These are phyloP conservation scores for Pseudocercospora pini-densiflorae DNA, from an alignment of 2,329 filamentous ascomycete species.

Conservation along the genomic window DNA sequence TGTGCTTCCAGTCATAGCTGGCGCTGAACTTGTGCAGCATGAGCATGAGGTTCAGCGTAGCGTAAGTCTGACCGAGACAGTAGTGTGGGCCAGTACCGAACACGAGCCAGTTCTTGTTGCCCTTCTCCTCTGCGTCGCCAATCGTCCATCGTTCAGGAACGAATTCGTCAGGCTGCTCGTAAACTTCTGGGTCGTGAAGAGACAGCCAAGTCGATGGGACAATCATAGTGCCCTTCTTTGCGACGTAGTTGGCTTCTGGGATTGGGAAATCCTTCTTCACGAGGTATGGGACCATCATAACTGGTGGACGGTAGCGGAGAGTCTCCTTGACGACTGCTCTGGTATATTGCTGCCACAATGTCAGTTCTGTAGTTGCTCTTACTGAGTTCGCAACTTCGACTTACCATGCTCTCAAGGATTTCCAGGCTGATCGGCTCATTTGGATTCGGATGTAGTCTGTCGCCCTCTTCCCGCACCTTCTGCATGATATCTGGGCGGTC, in stretches of 20 bases:
- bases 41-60: conserved; percentile 83
- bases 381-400: not conserved
- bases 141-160: conserved; percentile 88
- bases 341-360: conserved; percentile 66
- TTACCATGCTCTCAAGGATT: conserved; percentile 76
- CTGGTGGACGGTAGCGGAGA: conserved; percentile 90
- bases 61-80: conserved; percentile 93
- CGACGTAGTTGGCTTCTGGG: conserved; percentile 77
- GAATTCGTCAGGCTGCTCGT: conserved; percentile 85
- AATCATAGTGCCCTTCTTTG: conserved; percentile 94
- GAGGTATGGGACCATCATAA: conserved; percentile 95
- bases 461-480: conserved; percentile 80
- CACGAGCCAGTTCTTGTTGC: conserved; percentile 92
- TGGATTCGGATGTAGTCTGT: conserved; percentile 34
- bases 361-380: conserved; percentile 7
- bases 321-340: conserved; percentile 90
- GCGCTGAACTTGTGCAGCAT: conserved; percentile 39
- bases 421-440: conserved; percentile 68
- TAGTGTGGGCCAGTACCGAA: conserved; percentile 97
- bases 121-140: conserved; percentile 83
- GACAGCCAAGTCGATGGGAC: conserved; percentile 90
- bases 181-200: conserved; percentile 90
- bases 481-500: conserved; percentile 92
- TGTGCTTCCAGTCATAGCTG: conserved; percentile 78
- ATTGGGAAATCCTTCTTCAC: conserved; percentile 96